Evolutionary conservation across 2,329 filamentous ascomycete species (phyloP).

Genomic region (Diaporthe sp.): DNA sequence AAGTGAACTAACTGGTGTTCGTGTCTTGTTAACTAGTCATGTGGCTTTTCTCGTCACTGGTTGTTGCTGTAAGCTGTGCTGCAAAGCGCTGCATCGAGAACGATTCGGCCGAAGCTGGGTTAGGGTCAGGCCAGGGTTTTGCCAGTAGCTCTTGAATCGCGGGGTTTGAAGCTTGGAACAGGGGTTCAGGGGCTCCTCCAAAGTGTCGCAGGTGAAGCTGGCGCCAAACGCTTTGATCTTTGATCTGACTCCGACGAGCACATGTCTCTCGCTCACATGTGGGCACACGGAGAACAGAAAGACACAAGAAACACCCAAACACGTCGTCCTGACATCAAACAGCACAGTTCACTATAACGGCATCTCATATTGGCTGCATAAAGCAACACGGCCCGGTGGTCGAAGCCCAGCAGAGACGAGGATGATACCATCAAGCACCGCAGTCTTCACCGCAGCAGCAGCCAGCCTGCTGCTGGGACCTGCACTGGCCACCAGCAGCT

Average conservation of each 20-base stretch:
- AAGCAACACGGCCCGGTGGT: not conserved
- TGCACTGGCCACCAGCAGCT: not conserved
- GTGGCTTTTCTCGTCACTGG: not conserved
- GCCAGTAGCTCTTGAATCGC: not conserved
- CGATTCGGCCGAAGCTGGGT: not conserved
- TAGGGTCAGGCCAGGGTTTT: not conserved
- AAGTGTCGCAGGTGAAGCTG: conserved; percentile 13
- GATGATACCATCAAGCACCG: not conserved
- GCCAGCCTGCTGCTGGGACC: conserved; percentile 24
- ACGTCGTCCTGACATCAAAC: too few relatives aligned
- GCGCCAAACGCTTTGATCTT: conserved; percentile 12
- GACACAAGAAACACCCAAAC: too few relatives aligned
- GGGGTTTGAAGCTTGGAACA: not conserved
- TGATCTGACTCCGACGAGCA: not conserved
- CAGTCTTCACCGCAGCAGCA: not conserved
- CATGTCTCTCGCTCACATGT: not conserved
- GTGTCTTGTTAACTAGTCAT: not conserved
- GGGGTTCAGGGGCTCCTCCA: conserved; percentile 8
- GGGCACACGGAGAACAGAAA: not conserved
- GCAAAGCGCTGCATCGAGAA: not conserved
- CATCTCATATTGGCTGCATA: not conserved
- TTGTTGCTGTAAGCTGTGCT: not conserved
- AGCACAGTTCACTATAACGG: not conserved
- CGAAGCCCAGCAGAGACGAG: not conserved
- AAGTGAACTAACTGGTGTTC: not conserved